Evolutionary conservation across 176 grass and related monocot species (phyloP).

Genomic region (Zoysia pacifica): DNA sequence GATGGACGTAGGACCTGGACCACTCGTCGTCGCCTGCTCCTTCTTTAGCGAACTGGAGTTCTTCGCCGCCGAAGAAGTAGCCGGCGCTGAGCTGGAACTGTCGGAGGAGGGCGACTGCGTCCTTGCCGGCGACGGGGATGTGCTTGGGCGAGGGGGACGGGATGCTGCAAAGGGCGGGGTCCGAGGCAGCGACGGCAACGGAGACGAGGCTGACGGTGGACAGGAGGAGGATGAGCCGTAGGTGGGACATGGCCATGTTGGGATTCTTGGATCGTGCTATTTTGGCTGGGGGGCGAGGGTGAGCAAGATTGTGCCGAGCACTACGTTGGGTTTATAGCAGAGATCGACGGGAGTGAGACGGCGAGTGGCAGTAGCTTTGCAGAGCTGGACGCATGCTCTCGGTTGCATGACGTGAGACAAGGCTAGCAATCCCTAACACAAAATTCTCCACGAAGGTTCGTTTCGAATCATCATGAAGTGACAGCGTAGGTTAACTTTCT

Average conservation of each 20-base stretch:
- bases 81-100: slow-evolving; percentile 17
- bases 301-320: background rate
- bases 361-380: background rate
- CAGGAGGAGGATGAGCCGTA: background rate
- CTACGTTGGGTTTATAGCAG: background rate
- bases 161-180: background rate
- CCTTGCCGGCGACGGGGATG: background rate
- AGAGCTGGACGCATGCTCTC: background rate
- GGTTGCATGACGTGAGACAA: background rate
- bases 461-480: background rate
- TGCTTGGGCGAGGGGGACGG: background rate
- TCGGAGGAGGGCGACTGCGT: slow-evolving; percentile 18
- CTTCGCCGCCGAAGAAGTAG: slow-evolving; percentile 55
- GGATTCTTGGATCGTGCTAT: background rate
- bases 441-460: background rate
- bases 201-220: background rate
- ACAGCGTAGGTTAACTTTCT: background rate
- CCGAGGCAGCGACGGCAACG: background rate
- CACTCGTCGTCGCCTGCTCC: background rate
- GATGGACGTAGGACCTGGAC: background rate
- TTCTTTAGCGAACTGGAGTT: slow-evolving; percentile 34
- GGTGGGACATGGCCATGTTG: background rate
- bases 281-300: background rate
- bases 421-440: background rate
- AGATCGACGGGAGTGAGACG: background rate